These are phyloP conservation scores for Casuarina cunninghamiana DNA, from an alignment of 306 rosid genomes.

Conservation along the genomic window DNA sequence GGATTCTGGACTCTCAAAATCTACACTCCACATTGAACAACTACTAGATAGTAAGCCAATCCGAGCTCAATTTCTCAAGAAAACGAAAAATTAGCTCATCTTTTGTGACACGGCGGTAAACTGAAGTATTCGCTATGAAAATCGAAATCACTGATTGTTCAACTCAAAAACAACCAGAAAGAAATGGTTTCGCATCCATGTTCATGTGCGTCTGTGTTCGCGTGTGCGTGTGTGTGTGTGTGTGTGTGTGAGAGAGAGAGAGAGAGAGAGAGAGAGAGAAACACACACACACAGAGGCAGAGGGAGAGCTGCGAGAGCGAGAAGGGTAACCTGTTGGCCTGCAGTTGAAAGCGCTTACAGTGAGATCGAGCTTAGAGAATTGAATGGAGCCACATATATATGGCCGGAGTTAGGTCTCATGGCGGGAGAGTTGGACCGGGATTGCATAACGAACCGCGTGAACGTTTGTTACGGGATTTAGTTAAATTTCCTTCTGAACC, in stretches of 20 bases:
- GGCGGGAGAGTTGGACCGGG: constrained; percentile 22
- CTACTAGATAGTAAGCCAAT: neutral
- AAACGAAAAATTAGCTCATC: neutral
- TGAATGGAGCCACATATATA: constrained; percentile 17
- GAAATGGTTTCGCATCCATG: neutral
- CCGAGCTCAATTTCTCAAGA: neutral
- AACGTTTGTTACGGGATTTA: neutral
- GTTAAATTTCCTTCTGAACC: neutral
- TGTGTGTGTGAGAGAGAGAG: neutral
- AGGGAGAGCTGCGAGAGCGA: constrained; percentile 25
- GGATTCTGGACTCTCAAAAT: constrained; percentile 10
- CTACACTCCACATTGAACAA: constrained; percentile 12
- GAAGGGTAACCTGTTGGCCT: neutral
- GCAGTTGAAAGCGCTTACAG: constrained; percentile 9
- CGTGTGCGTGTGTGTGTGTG: constrained; percentile 4
- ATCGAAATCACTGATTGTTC: neutral
- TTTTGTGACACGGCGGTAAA: neutral
- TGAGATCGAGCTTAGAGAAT: neutral
- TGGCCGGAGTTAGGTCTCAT: constrained; percentile 13
- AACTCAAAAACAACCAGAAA: constrained; percentile 11
- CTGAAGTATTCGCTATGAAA: neutral
- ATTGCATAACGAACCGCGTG: neutral
- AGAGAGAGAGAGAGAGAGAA: constrained; percentile 8
- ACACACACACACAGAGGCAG: neutral
- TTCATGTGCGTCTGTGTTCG: neutral